These are phyloP conservation scores for Fusarium equiseti DNA, from an alignment of 2,329 filamentous ascomycete species.

Conservation along the genomic window DNA sequence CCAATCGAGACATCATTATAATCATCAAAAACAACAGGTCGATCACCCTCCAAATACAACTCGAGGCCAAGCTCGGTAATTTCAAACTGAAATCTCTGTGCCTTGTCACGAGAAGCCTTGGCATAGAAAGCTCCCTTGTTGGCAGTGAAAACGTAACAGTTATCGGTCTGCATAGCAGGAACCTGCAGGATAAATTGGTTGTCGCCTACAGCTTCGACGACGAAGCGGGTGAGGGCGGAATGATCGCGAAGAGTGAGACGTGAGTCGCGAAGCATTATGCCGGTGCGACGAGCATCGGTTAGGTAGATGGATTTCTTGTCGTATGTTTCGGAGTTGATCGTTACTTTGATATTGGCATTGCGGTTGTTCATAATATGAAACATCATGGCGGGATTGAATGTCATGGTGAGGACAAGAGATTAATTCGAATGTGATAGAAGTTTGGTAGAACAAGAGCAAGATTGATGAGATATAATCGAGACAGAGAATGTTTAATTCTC, in stretches of 20 bases:
- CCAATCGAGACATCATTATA: background rate
- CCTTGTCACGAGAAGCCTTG: background rate
- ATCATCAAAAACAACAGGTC: background rate
- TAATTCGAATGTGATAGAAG: background rate
- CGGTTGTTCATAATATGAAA: no score
- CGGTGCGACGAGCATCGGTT: background rate
- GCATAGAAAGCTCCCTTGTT: background rate
- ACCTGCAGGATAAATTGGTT: background rate
- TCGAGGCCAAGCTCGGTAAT: background rate
- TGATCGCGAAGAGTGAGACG: background rate
- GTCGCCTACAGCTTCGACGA: background rate
- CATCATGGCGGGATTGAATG: no score
- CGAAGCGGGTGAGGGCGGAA: background rate
- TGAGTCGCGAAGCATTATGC: background rate
- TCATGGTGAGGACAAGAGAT: no score
- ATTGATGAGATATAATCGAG: no score
- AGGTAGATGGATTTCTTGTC: background rate
- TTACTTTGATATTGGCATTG: background rate
- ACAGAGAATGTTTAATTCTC: no score
- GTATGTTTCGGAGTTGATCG: background rate
- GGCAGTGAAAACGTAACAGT: background rate
- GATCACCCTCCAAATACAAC: background rate
- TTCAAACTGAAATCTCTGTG: background rate
- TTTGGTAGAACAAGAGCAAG: background rate
- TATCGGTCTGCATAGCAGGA: background rate